Evolutionary conservation across 106 monocot genomes (phyloP).

Genomic region (Gastrodia elata): DNA sequence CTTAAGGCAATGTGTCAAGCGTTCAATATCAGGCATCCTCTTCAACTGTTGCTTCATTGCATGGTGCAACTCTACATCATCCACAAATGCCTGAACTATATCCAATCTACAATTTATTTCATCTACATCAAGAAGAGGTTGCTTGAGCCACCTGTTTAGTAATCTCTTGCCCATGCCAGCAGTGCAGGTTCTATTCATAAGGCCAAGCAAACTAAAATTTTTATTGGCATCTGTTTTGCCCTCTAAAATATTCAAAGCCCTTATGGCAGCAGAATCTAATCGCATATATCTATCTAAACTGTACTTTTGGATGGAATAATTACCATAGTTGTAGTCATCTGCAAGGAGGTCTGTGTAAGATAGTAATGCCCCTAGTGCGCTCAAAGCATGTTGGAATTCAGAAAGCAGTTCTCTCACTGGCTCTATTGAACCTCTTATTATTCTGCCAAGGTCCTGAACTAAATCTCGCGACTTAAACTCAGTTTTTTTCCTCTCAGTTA

Average conservation of each 20-base stretch:
- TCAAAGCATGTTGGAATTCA: constrained; percentile 65
- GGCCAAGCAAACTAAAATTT: constrained; percentile 93
- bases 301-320: constrained; percentile 73
- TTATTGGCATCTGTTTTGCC: constrained; percentile 92
- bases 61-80: constrained; percentile 75
- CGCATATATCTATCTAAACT: constrained; percentile 85
- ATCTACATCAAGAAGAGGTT: constrained; percentile 71
- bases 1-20: constrained; percentile 58
- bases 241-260: constrained; percentile 88
- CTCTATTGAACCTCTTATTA: constrained; percentile 84
- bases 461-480: constrained; percentile 93
- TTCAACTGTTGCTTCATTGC: constrained; percentile 74
- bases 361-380: constrained; percentile 74
- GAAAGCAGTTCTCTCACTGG: constrained; percentile 82
- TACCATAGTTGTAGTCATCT: constrained; percentile 82
- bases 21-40: constrained; percentile 82
- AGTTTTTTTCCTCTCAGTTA: constrained; percentile 82
- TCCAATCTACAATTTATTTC: constrained; percentile 79
- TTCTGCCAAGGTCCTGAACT: constrained; percentile 80
- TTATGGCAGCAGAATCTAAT: constrained; percentile 88
- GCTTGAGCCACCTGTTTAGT: constrained; percentile 92
- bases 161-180: constrained; percentile 97
- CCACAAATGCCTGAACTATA: constrained; percentile 87
- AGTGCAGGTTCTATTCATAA: constrained; percentile 97
- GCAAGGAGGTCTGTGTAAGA: constrained; percentile 80